Evolutionary conservation across 495 filamentous ascomycete genomes (phyloP), one percentile per base, ranked within the genome.

Genomic region (Penicillium waksmanii): DNA sequence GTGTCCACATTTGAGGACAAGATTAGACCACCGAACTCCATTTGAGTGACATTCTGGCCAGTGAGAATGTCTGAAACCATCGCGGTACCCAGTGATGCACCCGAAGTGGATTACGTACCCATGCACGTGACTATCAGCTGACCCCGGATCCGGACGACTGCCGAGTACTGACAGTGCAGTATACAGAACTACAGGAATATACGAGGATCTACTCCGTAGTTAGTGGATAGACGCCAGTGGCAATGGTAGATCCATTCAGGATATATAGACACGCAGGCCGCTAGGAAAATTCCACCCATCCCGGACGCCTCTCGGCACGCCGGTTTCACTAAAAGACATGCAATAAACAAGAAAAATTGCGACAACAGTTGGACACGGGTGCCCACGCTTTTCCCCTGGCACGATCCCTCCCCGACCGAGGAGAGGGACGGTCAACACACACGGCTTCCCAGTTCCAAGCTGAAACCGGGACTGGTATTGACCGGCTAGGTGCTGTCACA

Each of bases 231-330:
- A 31, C 8, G 27, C 27, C 27, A 31, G 27, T 31, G 23, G 21
- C 23, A 10, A 48, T 17, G 15, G 15, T 44, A 44, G 42, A 44
- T 44, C 42, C 42, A 44, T 44, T 48, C 46, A 48, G 55, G 54
- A 56, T 66, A 66, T 69, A 64, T 64, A 60, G 53, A 66, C 64
- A 69, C 48, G 42, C 47, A 31, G 48, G 42, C 31, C 31, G 49
- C 33, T 3, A 48, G 23, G 48, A 57, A 15, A 55, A 58, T 25
- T 53, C 58, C 56, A 61, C 59, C 56, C 62, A 36, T 54, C 47
- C 35, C 48, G 38, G 55, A 53, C 66, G 60, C 64, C 61, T 57
- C 59, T 51, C 56, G 49, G 58, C 61, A 64, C 62, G 56, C 62
- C 62, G 56, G 51, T 54, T 60, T 47, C 63, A 67, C 53, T 61